Evolutionary conservation across 2,329 filamentous ascomycete species (phyloP).

Genomic region (Pestalotiopsis sp.): DNA sequence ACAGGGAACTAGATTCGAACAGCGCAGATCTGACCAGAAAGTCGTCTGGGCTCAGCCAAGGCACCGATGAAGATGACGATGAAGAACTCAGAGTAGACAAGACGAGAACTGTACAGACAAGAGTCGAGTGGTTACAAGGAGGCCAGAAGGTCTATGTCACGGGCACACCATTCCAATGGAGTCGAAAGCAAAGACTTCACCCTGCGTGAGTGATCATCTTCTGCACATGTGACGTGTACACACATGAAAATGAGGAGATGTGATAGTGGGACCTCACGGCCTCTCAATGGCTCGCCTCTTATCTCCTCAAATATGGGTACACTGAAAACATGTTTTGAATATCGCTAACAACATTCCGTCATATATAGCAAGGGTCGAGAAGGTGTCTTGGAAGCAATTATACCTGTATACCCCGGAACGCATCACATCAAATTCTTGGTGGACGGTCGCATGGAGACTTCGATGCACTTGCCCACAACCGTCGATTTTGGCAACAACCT

Average conservation of each 20-base stretch:
- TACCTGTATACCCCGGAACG: slow-evolving; percentile 88
- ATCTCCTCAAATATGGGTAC: background rate
- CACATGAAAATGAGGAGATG: background rate
- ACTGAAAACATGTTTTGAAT: background rate
- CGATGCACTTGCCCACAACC: slow-evolving; percentile 84
- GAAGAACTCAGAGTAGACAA: slow-evolving; percentile 79
- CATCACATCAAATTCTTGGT: slow-evolving; percentile 97
- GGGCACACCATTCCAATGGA: slow-evolving; percentile 96
- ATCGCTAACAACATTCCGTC: slow-evolving; percentile 17
- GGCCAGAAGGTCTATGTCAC: slow-evolving; percentile 95
- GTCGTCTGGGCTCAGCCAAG: slow-evolving; percentile 61
- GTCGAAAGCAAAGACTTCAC: slow-evolving; percentile 86
- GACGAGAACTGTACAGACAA: slow-evolving; percentile 77
- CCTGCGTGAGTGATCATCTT: slow-evolving; percentile 68
- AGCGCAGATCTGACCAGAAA: slow-evolving; percentile 52
- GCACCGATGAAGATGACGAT: slow-evolving; percentile 75
- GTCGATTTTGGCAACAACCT: slow-evolving; percentile 98
- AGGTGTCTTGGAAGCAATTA: slow-evolving; percentile 72
- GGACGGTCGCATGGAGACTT: slow-evolving; percentile 90
- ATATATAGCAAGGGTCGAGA: slow-evolving; percentile 52
- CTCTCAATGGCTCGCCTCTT: background rate
- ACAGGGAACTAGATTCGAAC: slow-evolving; percentile 38
- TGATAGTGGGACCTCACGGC: background rate
- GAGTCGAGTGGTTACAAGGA: slow-evolving; percentile 80
- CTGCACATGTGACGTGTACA: background rate